Percentiles rank a stretch among this genome's conserved stretches.
Evolutionary conservation across 1,139 yeast genomes (phyloP).

Genomic region (Hansenula lynferdii): DNA sequence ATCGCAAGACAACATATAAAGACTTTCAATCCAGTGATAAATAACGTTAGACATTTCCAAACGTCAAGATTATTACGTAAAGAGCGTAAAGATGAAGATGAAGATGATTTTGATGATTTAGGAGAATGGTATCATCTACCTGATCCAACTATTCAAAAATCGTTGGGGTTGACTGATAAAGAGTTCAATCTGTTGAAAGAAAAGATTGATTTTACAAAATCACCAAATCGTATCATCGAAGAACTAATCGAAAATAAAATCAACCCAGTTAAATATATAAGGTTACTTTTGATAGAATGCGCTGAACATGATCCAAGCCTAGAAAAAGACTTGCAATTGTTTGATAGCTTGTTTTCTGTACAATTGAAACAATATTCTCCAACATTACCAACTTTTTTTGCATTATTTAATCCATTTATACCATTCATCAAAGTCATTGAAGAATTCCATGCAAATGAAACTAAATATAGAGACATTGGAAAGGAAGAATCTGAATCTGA

Average conservation of each 20-base stretch:
- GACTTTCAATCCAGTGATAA: background rate
- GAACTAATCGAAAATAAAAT: background rate
- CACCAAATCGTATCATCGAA: background rate
- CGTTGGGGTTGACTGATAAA: background rate
- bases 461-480: no score
- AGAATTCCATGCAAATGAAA: no score
- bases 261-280: slow-evolving; percentile 1
- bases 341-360: background rate
- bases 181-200: background rate
- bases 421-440: background rate
- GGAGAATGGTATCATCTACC: no score
- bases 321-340: background rate
- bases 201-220: background rate
- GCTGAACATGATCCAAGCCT: background rate
- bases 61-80: background rate
- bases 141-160: background rate
- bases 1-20: background rate
- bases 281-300: background rate
- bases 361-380: background rate
- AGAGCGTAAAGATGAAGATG: background rate
- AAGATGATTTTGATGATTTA: background rate
- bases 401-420: background rate
- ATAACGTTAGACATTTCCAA: background rate
- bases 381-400: slow-evolving; percentile 1
- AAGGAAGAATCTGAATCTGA: background rate